Base-by-base conservation (phyloP, 164 flowering plant genomes). In the Houttuynia cordata region DNA sequence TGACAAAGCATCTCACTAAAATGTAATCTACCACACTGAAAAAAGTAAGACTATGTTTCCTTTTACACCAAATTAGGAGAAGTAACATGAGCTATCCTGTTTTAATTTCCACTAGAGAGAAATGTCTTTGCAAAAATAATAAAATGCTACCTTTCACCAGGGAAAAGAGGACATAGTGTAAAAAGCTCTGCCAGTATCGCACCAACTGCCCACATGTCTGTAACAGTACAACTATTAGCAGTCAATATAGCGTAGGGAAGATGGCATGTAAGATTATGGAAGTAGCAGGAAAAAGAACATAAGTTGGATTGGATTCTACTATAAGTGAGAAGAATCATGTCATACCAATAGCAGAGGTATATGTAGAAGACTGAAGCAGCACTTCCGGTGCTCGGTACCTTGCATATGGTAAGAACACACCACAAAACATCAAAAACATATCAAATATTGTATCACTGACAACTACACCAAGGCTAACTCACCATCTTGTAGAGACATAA, bases 371-470 rank as follows among this genome's bases (percentile, higher is more conserved):
- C 70, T 83, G 96, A 68, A 91, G 73, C 74, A 91, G 61, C 22
- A 91, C 97, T 76, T 91, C 97, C 37, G 97, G 97, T n/a, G 97
- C 97, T 61, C 97, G 91, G 59, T 91, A 88, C 97, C 97, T 87
- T 57, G 59, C 40, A 72, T 42, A 70, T 30, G 37, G 6, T 30
- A 30, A 30, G 37, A 30, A 6, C 6, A 6, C 37, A 30, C 37
- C 22, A 63, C 40, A 23, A 62, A 55, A 42, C 52, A 41, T 19
- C 17, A 62, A 20, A 25, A 8, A 30, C 17, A 17, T 58, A 18
- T 3, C 23, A n/a, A 60, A 45, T n/a, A 9, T 3, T 9, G 18
- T 19, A 8, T 56, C 37, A 30, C 6, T 6, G 2, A 30, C 2
- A 30, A 30, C 37, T 30, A 2, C 37, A 30, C 37, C 37, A 30